Percentiles rank a stretch among this genome's conserved stretches.
These are phyloP conservation scores for Podaxis sp. DNA, from an alignment of 768 basidiomycete species.

Conservation along the genomic window DNA sequence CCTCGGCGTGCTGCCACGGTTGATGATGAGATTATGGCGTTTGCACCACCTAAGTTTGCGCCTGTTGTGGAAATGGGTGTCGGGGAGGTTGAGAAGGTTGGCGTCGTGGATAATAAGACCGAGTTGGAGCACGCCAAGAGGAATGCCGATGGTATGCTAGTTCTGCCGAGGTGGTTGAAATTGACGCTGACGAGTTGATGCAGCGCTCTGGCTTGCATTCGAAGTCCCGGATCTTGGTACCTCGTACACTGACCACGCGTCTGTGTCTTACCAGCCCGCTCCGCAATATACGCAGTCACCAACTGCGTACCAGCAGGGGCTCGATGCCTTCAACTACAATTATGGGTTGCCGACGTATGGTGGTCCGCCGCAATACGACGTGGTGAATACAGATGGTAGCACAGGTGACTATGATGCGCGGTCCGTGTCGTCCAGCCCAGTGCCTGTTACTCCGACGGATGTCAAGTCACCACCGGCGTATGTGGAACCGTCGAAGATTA, in stretches of 20 bases:
- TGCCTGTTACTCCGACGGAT: conserved; percentile 6
- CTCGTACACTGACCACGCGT: not conserved
- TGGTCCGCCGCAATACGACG: not conserved
- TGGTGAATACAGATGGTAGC: not conserved
- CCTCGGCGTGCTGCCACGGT: not conserved
- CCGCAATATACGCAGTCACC: conserved; percentile 3
- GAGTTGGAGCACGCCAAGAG: not conserved
- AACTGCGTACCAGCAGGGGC: not conserved
- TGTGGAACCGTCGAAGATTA: conserved; percentile 6
- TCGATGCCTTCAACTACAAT: not conserved
- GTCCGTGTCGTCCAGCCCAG: conserved; percentile 7
- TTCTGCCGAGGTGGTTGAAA: not conserved
- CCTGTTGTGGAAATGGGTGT: not conserved
- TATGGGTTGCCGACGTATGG: conserved; percentile 1
- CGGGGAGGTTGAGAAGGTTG: not conserved
- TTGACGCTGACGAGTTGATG: not conserved
- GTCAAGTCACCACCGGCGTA: not conserved
- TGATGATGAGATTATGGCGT: not conserved
- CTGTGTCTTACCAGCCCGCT: not conserved
- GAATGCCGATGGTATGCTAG: not conserved
- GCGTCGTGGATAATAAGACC: not conserved
- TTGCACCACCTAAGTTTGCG: not conserved
- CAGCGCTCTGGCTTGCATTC: not conserved
- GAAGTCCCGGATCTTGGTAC: not conserved
- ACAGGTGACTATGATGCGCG: not conserved